These are phyloP conservation scores for Saccharomyces hybrid DNA, from an alignment of 1,139 yeast genomes.

Conservation along the genomic window DNA sequence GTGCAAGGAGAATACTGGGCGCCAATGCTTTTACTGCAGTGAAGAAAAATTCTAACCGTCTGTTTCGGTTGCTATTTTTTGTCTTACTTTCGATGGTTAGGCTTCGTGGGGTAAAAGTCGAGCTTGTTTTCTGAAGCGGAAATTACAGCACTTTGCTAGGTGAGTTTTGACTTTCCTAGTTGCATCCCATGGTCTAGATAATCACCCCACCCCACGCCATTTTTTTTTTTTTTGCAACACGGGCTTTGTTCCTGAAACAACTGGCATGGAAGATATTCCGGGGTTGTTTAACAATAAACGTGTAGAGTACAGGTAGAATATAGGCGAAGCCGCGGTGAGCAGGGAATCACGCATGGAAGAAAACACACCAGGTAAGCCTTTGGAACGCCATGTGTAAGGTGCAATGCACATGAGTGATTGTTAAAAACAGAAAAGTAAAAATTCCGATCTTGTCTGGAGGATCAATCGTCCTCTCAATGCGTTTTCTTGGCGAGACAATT, in stretches of 20 bases:
- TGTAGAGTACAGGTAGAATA: not conserved
- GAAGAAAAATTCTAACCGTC: not conserved
- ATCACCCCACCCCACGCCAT: not conserved
- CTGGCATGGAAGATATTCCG: not conserved
- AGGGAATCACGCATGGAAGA: not conserved
- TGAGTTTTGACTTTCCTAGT: not conserved
- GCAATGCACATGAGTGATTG: no score
- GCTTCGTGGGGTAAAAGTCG: not conserved
- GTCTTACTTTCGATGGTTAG: not conserved
- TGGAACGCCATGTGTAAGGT: not conserved
- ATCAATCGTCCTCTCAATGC: no score
- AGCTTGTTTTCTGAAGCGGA: not conserved
- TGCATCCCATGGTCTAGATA: not conserved
- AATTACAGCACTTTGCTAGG: not conserved
- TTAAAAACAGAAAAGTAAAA: not conserved
- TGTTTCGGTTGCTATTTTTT: not conserved
- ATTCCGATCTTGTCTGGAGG: not conserved
- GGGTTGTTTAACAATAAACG: not conserved
- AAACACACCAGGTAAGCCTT: not conserved
- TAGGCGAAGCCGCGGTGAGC: not conserved
- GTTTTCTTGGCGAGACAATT: no score
- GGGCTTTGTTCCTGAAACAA: not conserved
- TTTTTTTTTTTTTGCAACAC: not conserved
- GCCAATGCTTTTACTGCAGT: not conserved
- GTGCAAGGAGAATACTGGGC: not conserved